Base-by-base conservation (phyloP, 208 protist species). In the Naegleria gruberi region DNA sequence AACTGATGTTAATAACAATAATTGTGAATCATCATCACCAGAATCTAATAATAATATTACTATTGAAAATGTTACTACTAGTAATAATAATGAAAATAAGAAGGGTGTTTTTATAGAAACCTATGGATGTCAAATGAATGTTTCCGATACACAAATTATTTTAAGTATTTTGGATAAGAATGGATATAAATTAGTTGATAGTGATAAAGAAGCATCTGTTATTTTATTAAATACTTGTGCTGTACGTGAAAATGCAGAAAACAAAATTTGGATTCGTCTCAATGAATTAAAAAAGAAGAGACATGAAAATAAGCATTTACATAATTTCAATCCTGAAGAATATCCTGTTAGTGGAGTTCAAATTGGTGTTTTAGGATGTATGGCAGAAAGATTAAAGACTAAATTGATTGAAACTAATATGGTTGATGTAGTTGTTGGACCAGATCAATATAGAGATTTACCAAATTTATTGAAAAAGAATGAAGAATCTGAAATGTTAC, bases 61-160 rank as follows among this genome's bases (percentile, higher is more conserved):
- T n/a, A n/a, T n/a, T n/a, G n/a, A n/a, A n/a, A n/a, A n/a, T n/a
- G 4, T 40, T 19, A 42, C 37, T 15, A 41, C 10, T 40, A 42
- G 7, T 40, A 7, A 46, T 5, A 89, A 74, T 19, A 74, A 77
- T 19, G 6, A 0, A 47, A 8, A 15, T 17, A 19, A 44, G 37
- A 73, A 43, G 51, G 55, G 34, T 42, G 46, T 84, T 10, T 93
- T 44, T 85, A 89, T 97, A 0, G 95, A 97, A 90, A 96, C 92
- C 2, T 97, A 97, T 91, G 96, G 96, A 8, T 97, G 96, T 90
- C 96, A 97, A 90, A 97, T 97, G 96, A 97, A 97, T 89, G 90
- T 93, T 17, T 89, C 81, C n/a, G 96, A 97, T 84, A 92, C 93
- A 7, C 95, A 97, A 91, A 93, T 97, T 40, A 93, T 97, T 8